Base-by-base conservation (phyloP, 2,329 filamentous ascomycete genomes). In the Cordyceps sp. region DNA sequence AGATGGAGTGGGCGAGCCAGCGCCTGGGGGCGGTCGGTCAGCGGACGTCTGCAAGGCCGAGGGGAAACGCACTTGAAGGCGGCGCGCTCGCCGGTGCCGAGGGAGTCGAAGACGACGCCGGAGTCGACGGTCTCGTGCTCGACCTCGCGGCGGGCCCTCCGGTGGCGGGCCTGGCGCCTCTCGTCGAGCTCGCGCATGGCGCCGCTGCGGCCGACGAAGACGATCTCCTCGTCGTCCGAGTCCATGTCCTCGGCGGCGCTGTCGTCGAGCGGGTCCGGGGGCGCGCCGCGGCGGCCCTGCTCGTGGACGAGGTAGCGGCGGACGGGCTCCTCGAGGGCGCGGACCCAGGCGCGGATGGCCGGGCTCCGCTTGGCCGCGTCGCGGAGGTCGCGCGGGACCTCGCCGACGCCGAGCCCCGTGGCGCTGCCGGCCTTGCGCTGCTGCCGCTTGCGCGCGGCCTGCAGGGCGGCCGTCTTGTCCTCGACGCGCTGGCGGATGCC, bases 1-100 rank as follows among this genome's bases (percentile, higher is more conserved):
- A 88, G 39, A 96, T 86, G 36, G 82, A 80, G 54, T 96, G 86
- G 2, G 92, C 83, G 33, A 96, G 70, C 81, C 86, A 96, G 40
- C 88, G 80, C 42, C 81, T 88, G 14, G 28, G 20, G 14, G 13
- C 12, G 8, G n/a, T 29, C 27, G 20, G 20, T 34, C 14, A 25
- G 37, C 28, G 27, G 28, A 16, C 33, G 21, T 10, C 8, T 14
- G 26, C 13, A 8, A 5, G 21, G 26, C 19, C 22, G 15, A 10
- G 26, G 33, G 22, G 29, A 25, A 32, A 68, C 76, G 46, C 58
- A 88, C 77, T 82, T 85, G 59, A 93, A 94, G 4, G 78, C 71
- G 31, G 81, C 81, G 7, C 73, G 70, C 37, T 76, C 73, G 45
- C 86, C 84, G 2, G 79, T 74, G 13, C 74, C 79, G 22, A 78